phyloP scores from a whole-genome alignment of 1,284 basidiomycete genomes.

The Cutaneotrichosporon sp. region DNA sequence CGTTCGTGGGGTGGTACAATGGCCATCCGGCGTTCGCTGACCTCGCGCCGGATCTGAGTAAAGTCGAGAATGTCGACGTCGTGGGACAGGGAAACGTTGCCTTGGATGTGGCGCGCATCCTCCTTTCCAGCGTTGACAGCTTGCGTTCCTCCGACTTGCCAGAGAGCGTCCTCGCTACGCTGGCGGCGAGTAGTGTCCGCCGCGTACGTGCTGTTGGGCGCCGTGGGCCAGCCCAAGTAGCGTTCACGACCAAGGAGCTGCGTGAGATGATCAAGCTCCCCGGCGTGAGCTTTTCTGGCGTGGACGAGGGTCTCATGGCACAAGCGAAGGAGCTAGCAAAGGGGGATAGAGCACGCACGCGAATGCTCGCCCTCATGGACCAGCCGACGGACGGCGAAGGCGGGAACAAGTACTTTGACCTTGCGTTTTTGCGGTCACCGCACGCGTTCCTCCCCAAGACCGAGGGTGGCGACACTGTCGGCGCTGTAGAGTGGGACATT shows the following conservation, averaged over 20 bases:
- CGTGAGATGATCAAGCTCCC: constrained; percentile 80
- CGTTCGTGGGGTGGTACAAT: constrained; percentile 96
- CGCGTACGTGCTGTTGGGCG: constrained; percentile 80
- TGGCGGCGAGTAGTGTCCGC: constrained; percentile 54
- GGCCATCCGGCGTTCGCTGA: constrained; percentile 65
- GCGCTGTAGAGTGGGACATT: constrained; percentile 35
- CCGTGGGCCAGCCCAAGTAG: constrained; percentile 80
- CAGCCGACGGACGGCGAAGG: constrained; percentile 19
- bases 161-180: constrained; percentile 62
- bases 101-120: constrained; percentile 84
- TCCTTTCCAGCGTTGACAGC: constrained; percentile 61
- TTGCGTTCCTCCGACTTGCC: constrained; percentile 78
- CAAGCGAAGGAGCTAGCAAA: constrained; percentile 44
- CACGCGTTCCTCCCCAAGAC: constrained; percentile 50
- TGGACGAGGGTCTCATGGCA: constrained; percentile 36
- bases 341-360: constrained; percentile 49
- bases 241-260: constrained; percentile 92
- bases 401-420: constrained; percentile 61
- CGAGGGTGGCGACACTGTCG: constrained; percentile 39
- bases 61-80: constrained; percentile 66
- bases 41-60: constrained; percentile 53
- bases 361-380: constrained; percentile 50
- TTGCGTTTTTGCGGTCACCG: constrained; percentile 75
- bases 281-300: constrained; percentile 52
- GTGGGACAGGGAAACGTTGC: constrained; percentile 97